Evolutionary conservation across 192 early-diverging fungal species (phyloP).

Genomic region (Coemansia reversa): DNA sequence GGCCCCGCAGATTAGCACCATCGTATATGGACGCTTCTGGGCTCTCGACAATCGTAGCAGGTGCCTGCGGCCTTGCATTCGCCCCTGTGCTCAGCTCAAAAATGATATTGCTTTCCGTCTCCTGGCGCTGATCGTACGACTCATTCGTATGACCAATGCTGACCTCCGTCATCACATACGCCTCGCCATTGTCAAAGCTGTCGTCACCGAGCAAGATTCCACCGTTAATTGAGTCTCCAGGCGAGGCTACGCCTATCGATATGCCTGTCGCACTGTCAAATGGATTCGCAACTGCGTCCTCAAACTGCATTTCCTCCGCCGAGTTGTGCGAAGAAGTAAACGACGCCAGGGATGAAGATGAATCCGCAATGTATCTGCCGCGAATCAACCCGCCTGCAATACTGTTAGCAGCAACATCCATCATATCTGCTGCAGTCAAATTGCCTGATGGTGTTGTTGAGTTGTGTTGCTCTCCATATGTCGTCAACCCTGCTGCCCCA

Average conservation of each 20-base stretch:
- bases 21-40: too few species aligned
- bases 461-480: too few species aligned
- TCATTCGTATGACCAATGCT: slow-evolving; percentile 30
- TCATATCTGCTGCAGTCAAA: too few species aligned
- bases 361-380: too few species aligned
- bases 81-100: slow-evolving; percentile 25
- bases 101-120: slow-evolving; percentile 15
- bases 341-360: too few species aligned
- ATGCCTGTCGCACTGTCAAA: slow-evolving; percentile 12
- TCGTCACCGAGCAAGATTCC: background rate
- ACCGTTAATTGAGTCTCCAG: slow-evolving; percentile 19
- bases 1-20: too few species aligned
- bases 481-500: background rate
- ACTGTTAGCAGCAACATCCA: too few species aligned
- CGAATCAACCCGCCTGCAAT: too few species aligned
- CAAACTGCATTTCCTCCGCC: background rate
- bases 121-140: slow-evolving; percentile 8
- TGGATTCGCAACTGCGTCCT: background rate
- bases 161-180: slow-evolving; percentile 19
- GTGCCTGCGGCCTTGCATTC: background rate
- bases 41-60: too few species aligned
- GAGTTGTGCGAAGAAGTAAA: background rate
- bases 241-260: slow-evolving; percentile 1
- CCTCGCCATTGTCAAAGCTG: slow-evolving; percentile 8
- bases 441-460: too few species aligned